A percentile compares a stretch with the other conserved stretches of the same genome.
These are phyloP conservation scores for Trichoderma sp. DNA, from an alignment of 2,329 filamentous ascomycete species.

Conservation along the genomic window DNA sequence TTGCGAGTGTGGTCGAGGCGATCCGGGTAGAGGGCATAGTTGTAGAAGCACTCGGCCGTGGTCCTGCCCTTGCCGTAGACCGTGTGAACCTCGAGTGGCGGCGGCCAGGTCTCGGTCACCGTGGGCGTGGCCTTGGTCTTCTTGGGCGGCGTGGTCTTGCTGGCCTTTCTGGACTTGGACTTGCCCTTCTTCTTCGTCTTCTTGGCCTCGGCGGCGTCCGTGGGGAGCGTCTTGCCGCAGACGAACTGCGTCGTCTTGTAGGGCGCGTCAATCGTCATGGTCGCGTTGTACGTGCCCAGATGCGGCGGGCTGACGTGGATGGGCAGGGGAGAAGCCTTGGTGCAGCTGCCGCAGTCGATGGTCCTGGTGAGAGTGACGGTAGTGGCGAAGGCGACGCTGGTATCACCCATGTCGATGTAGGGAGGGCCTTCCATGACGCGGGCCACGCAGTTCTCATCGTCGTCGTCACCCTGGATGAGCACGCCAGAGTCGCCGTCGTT, in stretches of 20 bases:
- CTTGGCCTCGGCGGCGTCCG: no score
- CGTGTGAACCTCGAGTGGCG: not conserved
- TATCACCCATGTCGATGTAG: conserved; percentile 32
- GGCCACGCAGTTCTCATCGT: conserved; percentile 27
- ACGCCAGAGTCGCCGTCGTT: not conserved
- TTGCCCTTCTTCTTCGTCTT: not conserved
- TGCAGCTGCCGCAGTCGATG: conserved; percentile 38
- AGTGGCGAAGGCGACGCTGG: conserved; percentile 34
- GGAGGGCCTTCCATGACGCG: conserved; percentile 4
- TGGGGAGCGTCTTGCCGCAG: conserved; percentile 24
- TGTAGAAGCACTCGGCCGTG: not conserved
- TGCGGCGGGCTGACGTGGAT: conserved; percentile 30
- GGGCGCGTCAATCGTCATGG: conserved; percentile 31
- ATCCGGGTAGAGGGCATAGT: not conserved
- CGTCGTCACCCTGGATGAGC: not conserved
- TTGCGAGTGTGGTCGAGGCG: not conserved
- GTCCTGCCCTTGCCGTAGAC: not conserved
- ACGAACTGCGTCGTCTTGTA: conserved; percentile 26
- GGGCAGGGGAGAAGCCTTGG: conserved; percentile 10
- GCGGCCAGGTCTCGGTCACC: not conserved
- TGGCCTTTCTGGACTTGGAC: not conserved
- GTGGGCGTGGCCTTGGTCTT: not conserved
- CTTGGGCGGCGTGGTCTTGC: no score
- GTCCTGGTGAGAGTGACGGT: conserved; percentile 33
- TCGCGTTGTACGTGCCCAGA: conserved; percentile 31